Evolutionary conservation across 2,329 filamentous ascomycete species (phyloP).

Genomic region (Venturiaceae sp.): DNA sequence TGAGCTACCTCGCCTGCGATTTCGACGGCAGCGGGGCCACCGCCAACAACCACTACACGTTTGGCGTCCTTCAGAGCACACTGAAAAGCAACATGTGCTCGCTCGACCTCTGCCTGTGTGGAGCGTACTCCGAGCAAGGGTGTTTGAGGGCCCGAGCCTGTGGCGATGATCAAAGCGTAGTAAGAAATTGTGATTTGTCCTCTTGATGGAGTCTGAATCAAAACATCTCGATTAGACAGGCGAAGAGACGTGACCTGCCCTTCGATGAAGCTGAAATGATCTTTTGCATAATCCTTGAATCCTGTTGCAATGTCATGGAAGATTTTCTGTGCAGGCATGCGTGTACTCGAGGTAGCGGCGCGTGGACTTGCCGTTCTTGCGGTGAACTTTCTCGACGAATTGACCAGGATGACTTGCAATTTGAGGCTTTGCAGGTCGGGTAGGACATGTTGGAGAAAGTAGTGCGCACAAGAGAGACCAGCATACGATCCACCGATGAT

Average conservation of each 20-base stretch:
- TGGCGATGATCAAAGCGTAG: too few species aligned
- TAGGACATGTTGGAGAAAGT: not conserved
- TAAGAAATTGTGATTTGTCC: too few species aligned
- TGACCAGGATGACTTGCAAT: not conserved
- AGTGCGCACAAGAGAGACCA: not conserved
- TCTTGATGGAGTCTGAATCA: too few species aligned
- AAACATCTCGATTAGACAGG: too few species aligned
- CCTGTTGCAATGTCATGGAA: not conserved
- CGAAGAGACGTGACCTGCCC: too few species aligned
- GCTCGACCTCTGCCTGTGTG: not conserved
- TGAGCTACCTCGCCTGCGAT: too few species aligned
- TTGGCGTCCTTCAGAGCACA: conserved; percentile 20
- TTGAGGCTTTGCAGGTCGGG: not conserved
- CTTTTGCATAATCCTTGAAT: not conserved
- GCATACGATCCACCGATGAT: not conserved
- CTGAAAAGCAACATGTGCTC: not conserved
- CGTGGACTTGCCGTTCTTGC: not conserved
- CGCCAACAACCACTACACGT: conserved; percentile 22
- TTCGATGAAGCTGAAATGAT: not conserved
- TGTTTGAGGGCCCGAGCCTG: not conserved
- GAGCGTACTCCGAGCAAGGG: not conserved
- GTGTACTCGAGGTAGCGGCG: not conserved
- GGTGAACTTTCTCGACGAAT: not conserved
- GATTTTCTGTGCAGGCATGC: not conserved
- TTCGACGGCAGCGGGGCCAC: conserved; percentile 26